Evolutionary conservation across 2,329 filamentous ascomycete genomes (phyloP).

Genomic region (Beauveria pseudobassiana): DNA sequence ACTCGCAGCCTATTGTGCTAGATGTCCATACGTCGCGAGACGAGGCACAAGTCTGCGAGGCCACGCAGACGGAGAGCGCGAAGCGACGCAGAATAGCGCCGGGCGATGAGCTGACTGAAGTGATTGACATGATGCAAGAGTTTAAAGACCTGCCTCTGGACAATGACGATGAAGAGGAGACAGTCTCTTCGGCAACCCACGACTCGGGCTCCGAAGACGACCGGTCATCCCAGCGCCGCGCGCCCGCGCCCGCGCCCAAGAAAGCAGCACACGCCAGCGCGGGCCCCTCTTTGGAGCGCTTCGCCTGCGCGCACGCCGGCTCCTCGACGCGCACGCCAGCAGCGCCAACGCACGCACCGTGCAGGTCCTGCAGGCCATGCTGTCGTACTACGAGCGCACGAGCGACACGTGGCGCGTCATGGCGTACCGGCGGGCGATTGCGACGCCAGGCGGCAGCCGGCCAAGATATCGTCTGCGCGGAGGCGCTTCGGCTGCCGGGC

Average conservation of each 20-base stretch:
- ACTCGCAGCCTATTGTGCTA: conserved; percentile 21
- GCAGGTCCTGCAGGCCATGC: conserved; percentile 69
- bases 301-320: conserved; percentile 48
- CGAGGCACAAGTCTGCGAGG: neutral
- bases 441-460: conserved; percentile 56
- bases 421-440: conserved; percentile 71
- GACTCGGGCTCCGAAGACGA: conserved; percentile 16
- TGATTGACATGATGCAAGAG: conserved; percentile 55
- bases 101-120: conserved; percentile 52
- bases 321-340: conserved; percentile 32
- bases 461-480: conserved; percentile 48
- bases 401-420: conserved; percentile 69
- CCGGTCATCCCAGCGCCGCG: neutral
- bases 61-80: neutral
- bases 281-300: conserved; percentile 32
- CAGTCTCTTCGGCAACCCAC: neutral
- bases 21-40: conserved; percentile 14
- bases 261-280: conserved; percentile 14
- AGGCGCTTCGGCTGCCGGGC: conserved; percentile 60
- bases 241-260: neutral
- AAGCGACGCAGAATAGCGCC: neutral
- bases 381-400: conserved; percentile 65
- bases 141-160: conserved; percentile 52
- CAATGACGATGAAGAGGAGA: conserved; percentile 40
- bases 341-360: conserved; percentile 75